Conservation (phyloP, 2,329 filamentous ascomycete genomes). For the Claviceps citrina region DNA sequence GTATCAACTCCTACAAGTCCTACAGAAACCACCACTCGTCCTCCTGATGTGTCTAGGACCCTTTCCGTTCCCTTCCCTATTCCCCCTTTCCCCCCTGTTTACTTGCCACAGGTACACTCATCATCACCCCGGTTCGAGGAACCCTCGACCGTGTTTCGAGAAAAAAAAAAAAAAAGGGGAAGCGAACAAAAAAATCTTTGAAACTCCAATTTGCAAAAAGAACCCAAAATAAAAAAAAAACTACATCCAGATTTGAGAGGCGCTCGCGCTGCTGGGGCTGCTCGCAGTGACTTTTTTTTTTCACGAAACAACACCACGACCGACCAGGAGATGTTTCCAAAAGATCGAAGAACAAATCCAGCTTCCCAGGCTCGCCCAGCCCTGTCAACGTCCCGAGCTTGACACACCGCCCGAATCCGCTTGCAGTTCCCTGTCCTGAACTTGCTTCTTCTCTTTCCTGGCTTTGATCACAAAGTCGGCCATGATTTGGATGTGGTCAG, state of each 20-base stretch:
- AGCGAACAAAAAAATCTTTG: conserved; percentile 15
- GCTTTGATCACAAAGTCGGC: conserved; percentile 81
- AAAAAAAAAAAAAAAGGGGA: background rate
- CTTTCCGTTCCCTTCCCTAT: background rate
- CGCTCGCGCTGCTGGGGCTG: background rate
- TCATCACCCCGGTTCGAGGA: conserved; percentile 3
- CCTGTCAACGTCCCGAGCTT: conserved; percentile 16
- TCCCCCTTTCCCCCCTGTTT: conserved; percentile 7
- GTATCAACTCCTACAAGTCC: conserved; percentile 11
- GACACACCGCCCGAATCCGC: conserved; percentile 38
- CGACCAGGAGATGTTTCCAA: background rate
- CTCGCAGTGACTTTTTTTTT: conserved; percentile 4
- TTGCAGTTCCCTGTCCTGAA: conserved; percentile 40
- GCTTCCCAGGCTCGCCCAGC: background rate
- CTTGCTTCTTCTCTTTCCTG: conserved; percentile 63
- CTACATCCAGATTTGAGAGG: conserved; percentile 23
- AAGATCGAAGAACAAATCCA: background rate
- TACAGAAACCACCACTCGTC: conserved; percentile 7
- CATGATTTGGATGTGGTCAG: conserved; percentile 80
- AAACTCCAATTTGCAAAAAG: conserved; percentile 25
- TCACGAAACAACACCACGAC: conserved; percentile 4
- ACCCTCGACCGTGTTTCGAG: conserved; percentile 4
- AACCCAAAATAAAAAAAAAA: conserved; percentile 19
- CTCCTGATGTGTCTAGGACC: background rate
- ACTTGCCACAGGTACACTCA: conserved; percentile 9